Evolutionary conservation across 164 flowering plant species (phyloP), one percentile per base, ranked within the genome.

Genomic region (Litsea cubeba): DNA sequence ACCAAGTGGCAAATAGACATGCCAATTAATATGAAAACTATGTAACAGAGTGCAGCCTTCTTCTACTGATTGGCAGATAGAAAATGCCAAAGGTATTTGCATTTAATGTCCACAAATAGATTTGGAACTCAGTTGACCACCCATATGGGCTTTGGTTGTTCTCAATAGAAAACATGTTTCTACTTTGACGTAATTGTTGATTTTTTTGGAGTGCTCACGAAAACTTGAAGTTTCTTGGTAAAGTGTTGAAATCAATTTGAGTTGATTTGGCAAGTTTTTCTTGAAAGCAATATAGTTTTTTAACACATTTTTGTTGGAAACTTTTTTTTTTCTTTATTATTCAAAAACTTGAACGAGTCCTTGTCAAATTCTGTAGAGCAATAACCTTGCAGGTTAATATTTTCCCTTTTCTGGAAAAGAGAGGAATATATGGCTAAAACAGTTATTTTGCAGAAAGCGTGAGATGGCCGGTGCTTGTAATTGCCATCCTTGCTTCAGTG

Each of bases 401-500:
- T 54, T 15, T 20, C 7, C 7, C 60, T 54, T 54, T 54, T 54
- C 60, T 54, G 17, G 18, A 54, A 17, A 51, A 15, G 60, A 54
- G 60, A 54, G 17, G 60, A 54, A 17, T 15, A 5, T 54, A 78
- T 62, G 24, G 26, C 50, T 62, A 62, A 20, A 65, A 51, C 3
- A 69, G 49, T 72, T 79, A 46, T 26, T 49, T 50, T 75, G 74
- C 91, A 94, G 98, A 86, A 68, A 76, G 73, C 62, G 88, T 94
- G 65, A 85, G 91, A 80, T 89, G 94, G 95, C 98, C 97, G 1
- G 93, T 94, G 75, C 85, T 94, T 68, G 54, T 84, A 28, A 63
- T 94, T 12, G 98, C 98, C 20, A 91, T 94, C 69, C 91, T 94
- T 73, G 98, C 98, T 71, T 88, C 98, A n/a, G 97, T 94, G 50